These are phyloP conservation scores for Septoria linicola DNA, from an alignment of 2,329 filamentous ascomycete genomes.

Conservation along the genomic window DNA sequence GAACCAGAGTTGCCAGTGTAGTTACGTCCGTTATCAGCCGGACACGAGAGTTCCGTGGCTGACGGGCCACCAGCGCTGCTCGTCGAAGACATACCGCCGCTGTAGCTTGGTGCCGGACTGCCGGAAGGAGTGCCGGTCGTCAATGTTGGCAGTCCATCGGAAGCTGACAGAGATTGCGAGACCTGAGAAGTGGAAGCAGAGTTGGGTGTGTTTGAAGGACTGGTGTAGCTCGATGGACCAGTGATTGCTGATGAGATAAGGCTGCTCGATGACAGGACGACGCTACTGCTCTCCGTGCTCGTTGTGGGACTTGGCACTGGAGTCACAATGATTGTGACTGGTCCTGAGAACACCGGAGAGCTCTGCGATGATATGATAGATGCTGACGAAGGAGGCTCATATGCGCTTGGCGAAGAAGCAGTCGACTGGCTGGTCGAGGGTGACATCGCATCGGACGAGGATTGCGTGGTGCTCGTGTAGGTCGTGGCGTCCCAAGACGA, in stretches of 20 bases:
- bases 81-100: not conserved
- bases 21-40: not conserved
- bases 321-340: not conserved
- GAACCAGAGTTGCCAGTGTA: slow-evolving; percentile 3
- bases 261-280: not conserved
- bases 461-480: no score
- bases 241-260: no score
- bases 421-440: no score
- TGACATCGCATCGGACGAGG: no score
- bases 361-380: no score
- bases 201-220: not conserved
- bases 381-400: no score
- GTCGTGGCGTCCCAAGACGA: no score
- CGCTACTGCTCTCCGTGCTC: not conserved
- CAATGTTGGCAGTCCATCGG: no score
- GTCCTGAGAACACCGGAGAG: not conserved
- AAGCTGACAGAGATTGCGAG: not conserved
- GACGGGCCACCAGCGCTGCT: not conserved
- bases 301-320: not conserved
- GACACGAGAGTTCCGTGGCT: slow-evolving; percentile 1
- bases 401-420: no score
- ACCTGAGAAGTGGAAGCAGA: not conserved
- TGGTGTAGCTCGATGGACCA: no score
- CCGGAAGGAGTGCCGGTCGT: no score
- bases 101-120: not conserved